Conservation (phyloP, 2,329 filamentous ascomycete genomes). For the Phyllosticta capitalensis region DNA sequence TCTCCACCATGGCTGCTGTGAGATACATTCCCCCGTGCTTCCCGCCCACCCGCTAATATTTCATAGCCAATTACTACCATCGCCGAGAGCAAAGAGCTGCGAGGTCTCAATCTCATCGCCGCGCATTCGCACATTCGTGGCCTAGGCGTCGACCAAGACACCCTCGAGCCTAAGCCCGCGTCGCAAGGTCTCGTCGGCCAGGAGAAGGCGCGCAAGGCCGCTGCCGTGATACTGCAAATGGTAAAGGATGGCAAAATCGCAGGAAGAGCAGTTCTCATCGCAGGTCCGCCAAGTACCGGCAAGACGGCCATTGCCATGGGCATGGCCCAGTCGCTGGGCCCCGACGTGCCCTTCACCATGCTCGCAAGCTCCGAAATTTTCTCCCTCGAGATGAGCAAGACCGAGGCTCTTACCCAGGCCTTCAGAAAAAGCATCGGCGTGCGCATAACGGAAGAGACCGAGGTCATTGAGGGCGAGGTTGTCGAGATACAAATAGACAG, state of each 20-base stretch:
- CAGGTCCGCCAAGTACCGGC: conserved; percentile 90
- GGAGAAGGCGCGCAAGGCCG: conserved; percentile 91
- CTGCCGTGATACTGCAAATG: conserved; percentile 95
- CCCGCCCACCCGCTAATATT: not conserved
- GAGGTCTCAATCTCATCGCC: conserved; percentile 92
- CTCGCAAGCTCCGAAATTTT: conserved; percentile 96
- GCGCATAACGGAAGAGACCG: conserved; percentile 96
- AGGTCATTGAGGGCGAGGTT: conserved; percentile 98
- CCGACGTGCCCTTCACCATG: conserved; percentile 94
- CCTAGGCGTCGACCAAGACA: conserved; percentile 84
- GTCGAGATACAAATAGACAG: conserved; percentile 98
- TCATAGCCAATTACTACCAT: conserved; percentile 64
- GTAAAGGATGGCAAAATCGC: conserved; percentile 98
- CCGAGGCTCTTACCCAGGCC: conserved; percentile 94
- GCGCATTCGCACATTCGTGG: conserved; percentile 97
- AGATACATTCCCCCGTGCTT: not conserved
- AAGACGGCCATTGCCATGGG: conserved; percentile 99
- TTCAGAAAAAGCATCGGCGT: conserved; percentile 98
- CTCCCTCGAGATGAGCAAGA: conserved; percentile 98
- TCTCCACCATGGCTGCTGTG: conserved; percentile 10
- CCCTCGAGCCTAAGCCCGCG: conserved; percentile 71
- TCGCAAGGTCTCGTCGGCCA: conserved; percentile 95
- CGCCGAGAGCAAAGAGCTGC: conserved; percentile 90
- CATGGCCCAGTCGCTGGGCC: conserved; percentile 90
- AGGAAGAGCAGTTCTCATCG: conserved; percentile 86